Conservation (phyloP, 2,329 filamentous ascomycete species). For the Chaetomiaceae sp. region DNA sequence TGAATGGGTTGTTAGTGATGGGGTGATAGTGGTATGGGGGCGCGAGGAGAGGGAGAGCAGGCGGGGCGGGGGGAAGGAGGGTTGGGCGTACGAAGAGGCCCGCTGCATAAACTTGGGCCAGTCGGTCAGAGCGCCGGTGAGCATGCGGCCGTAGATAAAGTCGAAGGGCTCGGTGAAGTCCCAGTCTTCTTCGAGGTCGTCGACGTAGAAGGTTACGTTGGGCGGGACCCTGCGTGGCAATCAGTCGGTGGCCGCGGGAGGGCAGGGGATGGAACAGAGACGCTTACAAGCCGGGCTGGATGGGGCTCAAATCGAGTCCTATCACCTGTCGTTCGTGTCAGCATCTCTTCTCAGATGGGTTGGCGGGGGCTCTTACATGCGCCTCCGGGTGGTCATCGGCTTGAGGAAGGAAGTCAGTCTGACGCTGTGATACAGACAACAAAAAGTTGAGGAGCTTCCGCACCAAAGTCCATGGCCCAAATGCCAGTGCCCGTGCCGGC, state of each 20-base stretch:
- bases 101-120: slow-evolving; percentile 16
- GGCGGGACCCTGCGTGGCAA: slow-evolving; percentile 38
- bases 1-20: not conserved
- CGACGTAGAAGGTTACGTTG: slow-evolving; percentile 46
- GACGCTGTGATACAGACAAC: not conserved
- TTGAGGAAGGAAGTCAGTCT: not conserved
- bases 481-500: slow-evolving; percentile 39
- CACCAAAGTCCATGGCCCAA: slow-evolving; percentile 48
- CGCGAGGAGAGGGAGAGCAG: not conserved
- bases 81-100: slow-evolving; percentile 2
- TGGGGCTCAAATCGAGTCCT: slow-evolving; percentile 35
- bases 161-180: slow-evolving; percentile 18
- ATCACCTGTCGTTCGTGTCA: slow-evolving; percentile 22
- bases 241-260: not conserved
- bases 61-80: not conserved
- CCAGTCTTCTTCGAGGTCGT: slow-evolving; percentile 32
- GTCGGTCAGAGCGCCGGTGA: slow-evolving; percentile 14
- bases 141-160: slow-evolving; percentile 19
- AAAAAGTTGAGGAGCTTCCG: slow-evolving; percentile 5
- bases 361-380: slow-evolving; percentile 11
- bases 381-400: slow-evolving; percentile 16
- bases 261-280: not conserved
- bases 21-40: not conserved
- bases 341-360: not conserved
- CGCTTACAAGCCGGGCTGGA: slow-evolving; percentile 30